Evolutionary conservation across 257 asterid species (phyloP), one percentile per base, ranked within the genome.

Genomic region (Catharanthus roseus): DNA sequence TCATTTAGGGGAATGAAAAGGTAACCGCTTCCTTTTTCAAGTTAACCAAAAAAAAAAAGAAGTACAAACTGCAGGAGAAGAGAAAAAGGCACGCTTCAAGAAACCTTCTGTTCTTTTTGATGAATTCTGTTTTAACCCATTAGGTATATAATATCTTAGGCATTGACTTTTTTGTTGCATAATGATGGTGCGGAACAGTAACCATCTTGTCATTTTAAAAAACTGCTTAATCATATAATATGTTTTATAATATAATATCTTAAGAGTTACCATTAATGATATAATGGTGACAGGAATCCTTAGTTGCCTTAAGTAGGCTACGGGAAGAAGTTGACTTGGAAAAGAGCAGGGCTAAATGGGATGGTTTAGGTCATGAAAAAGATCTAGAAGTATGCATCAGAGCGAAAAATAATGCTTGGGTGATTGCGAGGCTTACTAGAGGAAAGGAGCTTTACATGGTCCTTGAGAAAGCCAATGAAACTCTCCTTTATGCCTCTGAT

Each of bases 361-460:
- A 91, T 69, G 77, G 77, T 67, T 61, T 76, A 47, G 78, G 79
- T 67, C 50, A 53, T 55, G 96, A 88, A 75, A 90, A 88, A 79
- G 97, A 89, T 79, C 78, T 86, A 55, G 97, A 90, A 81, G 58
- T 88, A 64, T 87, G 95, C 77, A 86, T 87, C 74, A 87, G 97
- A 83, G 95, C 89, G 21, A 95, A 87, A 86, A 95, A 95, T 87
- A 90, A 83, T 74, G 95, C 99, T 65, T 95, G 97, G 99, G 85
- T 89, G 72, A 88, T 95, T 55, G 96, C 95, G 65, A 88, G 90
- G 67, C 80, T 86, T 50, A 82, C 89, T 33, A 78, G 91, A 77
- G 96, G 96, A 72, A 91, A 88, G 86, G 99, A 89, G 80, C 97
- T 95, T 34, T 91, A 86, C 70, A 84, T 95, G 97, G 97, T 88